Conservation (phyloP, 2,329 filamentous ascomycete genomes). For the Penicillium sp. region DNA sequence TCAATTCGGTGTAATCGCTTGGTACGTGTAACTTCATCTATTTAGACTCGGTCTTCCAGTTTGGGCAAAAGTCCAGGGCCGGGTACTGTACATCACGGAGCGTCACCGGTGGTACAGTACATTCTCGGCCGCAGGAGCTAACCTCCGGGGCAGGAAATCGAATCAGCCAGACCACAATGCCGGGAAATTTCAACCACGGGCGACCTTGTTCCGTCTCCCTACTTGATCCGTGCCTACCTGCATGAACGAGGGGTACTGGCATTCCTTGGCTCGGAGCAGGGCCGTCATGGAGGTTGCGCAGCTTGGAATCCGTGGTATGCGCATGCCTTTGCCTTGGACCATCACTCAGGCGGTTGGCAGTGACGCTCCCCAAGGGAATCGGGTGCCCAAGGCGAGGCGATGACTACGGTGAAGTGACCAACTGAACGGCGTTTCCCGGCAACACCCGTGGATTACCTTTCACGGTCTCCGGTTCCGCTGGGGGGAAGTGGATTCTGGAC, state of each 20-base stretch:
- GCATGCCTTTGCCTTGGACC: background rate
- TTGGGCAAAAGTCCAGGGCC: too few relatives aligned
- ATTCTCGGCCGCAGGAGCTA: background rate
- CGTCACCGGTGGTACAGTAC: background rate
- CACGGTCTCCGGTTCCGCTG: background rate
- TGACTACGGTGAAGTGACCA: background rate
- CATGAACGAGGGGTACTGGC: conserved; percentile 22
- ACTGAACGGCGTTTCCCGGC: conserved; percentile 9
- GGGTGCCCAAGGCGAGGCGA: background rate
- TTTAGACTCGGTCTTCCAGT: too few relatives aligned
- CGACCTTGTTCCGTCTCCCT: conserved; percentile 1
- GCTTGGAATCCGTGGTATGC: background rate
- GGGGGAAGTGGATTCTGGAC: conserved; percentile 11
- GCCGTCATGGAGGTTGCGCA: conserved; percentile 7
- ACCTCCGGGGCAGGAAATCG: background rate
- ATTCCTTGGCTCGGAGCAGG: conserved; percentile 14
- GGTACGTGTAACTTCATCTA: background rate
- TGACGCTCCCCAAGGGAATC: too few relatives aligned
- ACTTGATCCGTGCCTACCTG: conserved; percentile 15
- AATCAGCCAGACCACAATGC: background rate
- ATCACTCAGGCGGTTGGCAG: too few relatives aligned
- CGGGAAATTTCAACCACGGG: conserved; percentile 10
- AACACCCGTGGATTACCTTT: conserved; percentile 15
- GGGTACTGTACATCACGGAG: too few relatives aligned
- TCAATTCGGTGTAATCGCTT: background rate